Conservation (phyloP, 176 grass and related monocot species). For the Carex littledalei region DNA sequence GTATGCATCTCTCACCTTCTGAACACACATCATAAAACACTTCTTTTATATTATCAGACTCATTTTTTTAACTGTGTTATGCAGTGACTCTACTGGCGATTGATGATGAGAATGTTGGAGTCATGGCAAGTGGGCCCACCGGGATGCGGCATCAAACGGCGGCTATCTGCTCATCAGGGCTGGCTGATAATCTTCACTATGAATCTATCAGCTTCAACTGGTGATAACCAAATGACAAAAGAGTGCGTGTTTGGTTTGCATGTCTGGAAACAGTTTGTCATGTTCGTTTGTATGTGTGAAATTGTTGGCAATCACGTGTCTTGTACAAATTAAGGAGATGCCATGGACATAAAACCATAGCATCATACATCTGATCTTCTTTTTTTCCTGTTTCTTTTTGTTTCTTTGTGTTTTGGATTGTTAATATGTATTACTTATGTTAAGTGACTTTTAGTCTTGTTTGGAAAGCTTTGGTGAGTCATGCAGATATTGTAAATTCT, state of each 20-base stretch:
- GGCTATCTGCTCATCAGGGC: slow-evolving; percentile 25
- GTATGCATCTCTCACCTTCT: slow-evolving; percentile 24
- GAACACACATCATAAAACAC: not conserved
- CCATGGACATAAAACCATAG: not conserved
- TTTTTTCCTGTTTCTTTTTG: not conserved
- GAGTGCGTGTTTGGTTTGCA: not conserved
- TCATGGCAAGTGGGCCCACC: slow-evolving; percentile 39
- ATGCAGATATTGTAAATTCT: not conserved
- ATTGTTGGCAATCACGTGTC: not conserved
- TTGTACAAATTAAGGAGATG: not conserved
- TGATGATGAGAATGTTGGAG: slow-evolving; percentile 29
- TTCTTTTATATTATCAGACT: not conserved
- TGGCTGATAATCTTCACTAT: slow-evolving; percentile 43
- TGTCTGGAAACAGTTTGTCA: not conserved
- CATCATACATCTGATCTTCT: not conserved
- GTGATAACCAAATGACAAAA: slow-evolving; percentile 26
- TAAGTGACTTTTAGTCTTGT: not conserved
- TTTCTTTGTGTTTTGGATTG: not conserved
- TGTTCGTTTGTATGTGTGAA: not conserved
- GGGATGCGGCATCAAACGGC: slow-evolving; percentile 48
- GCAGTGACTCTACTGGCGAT: slow-evolving; percentile 35
- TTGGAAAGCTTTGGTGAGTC: not conserved
- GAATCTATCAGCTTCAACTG: slow-evolving; percentile 51
- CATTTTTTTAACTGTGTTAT: not conserved
- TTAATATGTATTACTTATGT: slow-evolving; percentile 17